phyloP scores from a whole-genome alignment of 768 basidiomycete genomes.

The Termitomyces sp. region DNA sequence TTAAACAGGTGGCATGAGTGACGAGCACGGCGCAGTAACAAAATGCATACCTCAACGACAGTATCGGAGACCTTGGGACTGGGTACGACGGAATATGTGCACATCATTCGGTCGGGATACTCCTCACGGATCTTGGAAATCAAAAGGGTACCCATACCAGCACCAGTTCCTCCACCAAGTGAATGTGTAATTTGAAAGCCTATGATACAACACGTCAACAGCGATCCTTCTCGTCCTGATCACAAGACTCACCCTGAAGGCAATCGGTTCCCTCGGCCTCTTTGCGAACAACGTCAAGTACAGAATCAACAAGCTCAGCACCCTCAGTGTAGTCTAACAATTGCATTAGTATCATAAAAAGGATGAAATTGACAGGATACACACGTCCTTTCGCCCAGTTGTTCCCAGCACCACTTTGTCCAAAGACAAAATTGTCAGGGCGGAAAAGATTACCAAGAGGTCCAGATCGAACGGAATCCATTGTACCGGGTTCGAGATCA shows the following conservation, averaged over 20 bases:
- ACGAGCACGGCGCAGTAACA: not conserved
- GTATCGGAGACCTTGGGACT: slow-evolving; percentile 98
- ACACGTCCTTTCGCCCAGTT: slow-evolving; percentile 99
- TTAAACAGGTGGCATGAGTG: slow-evolving; percentile 19
- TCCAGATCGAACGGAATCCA: slow-evolving; percentile 89
- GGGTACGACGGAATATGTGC: slow-evolving; percentile 98
- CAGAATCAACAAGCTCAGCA: slow-evolving; percentile 97
- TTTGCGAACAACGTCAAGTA: slow-evolving; percentile 97
- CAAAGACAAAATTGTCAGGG: slow-evolving; percentile 98
- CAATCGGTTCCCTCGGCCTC: slow-evolving; percentile 98
- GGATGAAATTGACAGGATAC: slow-evolving; percentile 27
- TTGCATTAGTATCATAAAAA: not conserved
- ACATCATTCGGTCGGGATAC: slow-evolving; percentile 99
- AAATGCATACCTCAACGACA: slow-evolving; percentile 75
- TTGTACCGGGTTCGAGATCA: slow-evolving; percentile 96
- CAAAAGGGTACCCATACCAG: slow-evolving; percentile 98
- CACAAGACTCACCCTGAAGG: slow-evolving; percentile 75
- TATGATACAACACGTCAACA: slow-evolving; percentile 21
- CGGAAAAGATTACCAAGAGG: slow-evolving; percentile 91
- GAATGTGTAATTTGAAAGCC: slow-evolving; percentile 99
- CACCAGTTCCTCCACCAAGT: slow-evolving; percentile 97
- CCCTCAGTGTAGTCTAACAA: slow-evolving; percentile 82
- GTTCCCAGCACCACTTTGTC: slow-evolving; percentile 97
- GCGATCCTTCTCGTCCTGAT: slow-evolving; percentile 2
- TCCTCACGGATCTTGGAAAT: slow-evolving; percentile 99